Percentiles rank a stretch among this genome's conserved stretches.
These are phyloP conservation scores for Leptosphaerulina australis DNA, from an alignment of 2,329 filamentous ascomycete species.

Conservation along the genomic window DNA sequence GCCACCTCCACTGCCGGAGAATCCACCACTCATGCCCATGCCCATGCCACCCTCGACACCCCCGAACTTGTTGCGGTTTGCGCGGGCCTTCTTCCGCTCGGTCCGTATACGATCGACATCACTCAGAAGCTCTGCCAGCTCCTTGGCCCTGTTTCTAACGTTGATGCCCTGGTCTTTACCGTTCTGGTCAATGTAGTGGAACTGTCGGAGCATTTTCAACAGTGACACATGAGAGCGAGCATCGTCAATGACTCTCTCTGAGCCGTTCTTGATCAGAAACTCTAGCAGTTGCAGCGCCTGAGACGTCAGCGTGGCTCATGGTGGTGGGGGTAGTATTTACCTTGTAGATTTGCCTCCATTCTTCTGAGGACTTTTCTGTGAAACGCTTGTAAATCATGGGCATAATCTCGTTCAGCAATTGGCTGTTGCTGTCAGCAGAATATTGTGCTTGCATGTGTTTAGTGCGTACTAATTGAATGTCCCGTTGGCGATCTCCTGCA, in stretches of 20 bases:
- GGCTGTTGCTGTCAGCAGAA: conserved; percentile 60
- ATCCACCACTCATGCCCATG: conserved; percentile 59
- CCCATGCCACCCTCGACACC: conserved; percentile 85
- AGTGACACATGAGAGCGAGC: conserved; percentile 93
- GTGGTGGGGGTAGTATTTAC: conserved; percentile 51
- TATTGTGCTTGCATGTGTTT: no score
- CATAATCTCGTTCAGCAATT: conserved; percentile 99
- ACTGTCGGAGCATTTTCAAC: conserved; percentile 97
- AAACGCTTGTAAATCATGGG: conserved; percentile 99
- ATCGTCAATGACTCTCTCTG: conserved; percentile 95
- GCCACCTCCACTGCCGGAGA: conserved; percentile 55
- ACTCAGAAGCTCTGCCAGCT: conserved; percentile 88
- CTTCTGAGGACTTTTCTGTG: conserved; percentile 96
- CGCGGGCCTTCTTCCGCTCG: conserved; percentile 83
- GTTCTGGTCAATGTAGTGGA: conserved; percentile 94
- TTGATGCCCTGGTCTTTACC: conserved; percentile 99
- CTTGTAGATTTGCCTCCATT: conserved; percentile 99
- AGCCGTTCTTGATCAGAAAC: conserved; percentile 97
- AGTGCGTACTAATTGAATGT: conserved; percentile 92
- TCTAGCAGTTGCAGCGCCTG: conserved; percentile 87
- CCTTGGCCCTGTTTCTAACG: conserved; percentile 94
- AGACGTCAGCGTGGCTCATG: conserved; percentile 22
- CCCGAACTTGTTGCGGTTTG: conserved; percentile 92
- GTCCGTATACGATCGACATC: conserved; percentile 84
- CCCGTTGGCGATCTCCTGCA: conserved; percentile 98